Percentiles rank a stretch among this genome's conserved stretches.
Evolutionary conservation across 139 green algal species (phyloP).

Genomic region (Astrephomene gubernaculifera): DNA sequence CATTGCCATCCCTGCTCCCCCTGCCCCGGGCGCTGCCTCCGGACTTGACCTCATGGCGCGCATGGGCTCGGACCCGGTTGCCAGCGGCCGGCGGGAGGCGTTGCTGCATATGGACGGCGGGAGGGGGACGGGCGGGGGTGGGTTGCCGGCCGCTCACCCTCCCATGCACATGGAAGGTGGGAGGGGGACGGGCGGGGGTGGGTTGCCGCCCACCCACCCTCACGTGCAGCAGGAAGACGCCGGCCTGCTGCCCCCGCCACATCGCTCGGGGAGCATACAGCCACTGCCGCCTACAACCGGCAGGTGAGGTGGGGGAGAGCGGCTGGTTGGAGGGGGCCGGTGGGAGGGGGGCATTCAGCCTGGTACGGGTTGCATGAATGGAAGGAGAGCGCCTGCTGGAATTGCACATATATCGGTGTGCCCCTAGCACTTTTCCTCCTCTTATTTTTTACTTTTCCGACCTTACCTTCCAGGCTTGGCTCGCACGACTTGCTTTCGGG

Average conservation of each 20-base stretch:
- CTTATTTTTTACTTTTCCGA: too few relatives aligned
- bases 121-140: neutral
- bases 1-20: too few relatives aligned
- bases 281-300: neutral
- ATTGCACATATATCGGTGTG: neutral
- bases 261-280: neutral
- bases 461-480: neutral
- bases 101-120: neutral
- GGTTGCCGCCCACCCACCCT: neutral
- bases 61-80: slow-evolving; percentile 1
- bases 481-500: neutral
- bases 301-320: neutral
- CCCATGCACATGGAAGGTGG: neutral
- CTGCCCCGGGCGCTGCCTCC: too few relatives aligned
- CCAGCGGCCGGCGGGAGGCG: neutral
- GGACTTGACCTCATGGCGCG: neutral
- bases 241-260: neutral
- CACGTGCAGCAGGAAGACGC: neutral
- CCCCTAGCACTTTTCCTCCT: too few relatives aligned
- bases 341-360: too few relatives aligned
- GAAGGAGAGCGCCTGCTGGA: neutral
- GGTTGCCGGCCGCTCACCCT: neutral
- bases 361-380: too few relatives aligned
- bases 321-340: neutral
- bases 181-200: neutral